Conservation (phyloP, 805 yeast species). For the Ogataea pignaliae region DNA sequence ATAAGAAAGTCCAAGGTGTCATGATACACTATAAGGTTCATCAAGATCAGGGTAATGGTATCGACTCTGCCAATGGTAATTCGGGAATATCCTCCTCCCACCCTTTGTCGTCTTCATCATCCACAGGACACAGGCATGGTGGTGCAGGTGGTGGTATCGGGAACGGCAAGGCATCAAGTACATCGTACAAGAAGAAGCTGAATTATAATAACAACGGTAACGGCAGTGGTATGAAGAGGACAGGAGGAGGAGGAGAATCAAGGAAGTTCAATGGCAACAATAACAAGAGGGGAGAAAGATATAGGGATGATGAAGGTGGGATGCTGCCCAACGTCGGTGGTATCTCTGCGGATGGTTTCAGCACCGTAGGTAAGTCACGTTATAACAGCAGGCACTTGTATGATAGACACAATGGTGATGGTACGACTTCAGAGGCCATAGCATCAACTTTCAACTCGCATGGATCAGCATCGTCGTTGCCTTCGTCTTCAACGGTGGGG, state of each 20-base stretch:
- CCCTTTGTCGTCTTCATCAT: too few species aligned
- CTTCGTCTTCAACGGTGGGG: too few species aligned
- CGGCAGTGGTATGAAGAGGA: neutral
- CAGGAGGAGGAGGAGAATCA: neutral
- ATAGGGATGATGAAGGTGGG: neutral
- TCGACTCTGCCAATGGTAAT: neutral
- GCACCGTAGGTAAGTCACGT: too few species aligned
- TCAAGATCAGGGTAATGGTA: conserved; percentile 24
- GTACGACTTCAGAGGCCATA: too few species aligned
- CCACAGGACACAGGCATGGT: neutral
- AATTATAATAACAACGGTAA: neutral
- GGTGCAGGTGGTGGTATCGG: neutral
- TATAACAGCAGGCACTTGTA: too few species aligned
- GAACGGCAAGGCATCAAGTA: neutral
- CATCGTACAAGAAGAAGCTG: neutral
- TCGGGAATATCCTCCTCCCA: too few species aligned
- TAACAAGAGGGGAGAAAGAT: neutral
- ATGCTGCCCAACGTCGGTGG: too few species aligned
- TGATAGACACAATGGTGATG: too few species aligned
- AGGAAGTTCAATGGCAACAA: neutral
- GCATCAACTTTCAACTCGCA: too few species aligned
- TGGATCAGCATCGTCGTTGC: too few species aligned
- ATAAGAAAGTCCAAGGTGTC: conserved; percentile 39
- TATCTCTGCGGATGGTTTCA: too few species aligned
- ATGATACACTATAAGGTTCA: conserved; percentile 45